Conservation (phyloP, 495 filamentous ascomycete species). For the Podospora tetraspora region DNA sequence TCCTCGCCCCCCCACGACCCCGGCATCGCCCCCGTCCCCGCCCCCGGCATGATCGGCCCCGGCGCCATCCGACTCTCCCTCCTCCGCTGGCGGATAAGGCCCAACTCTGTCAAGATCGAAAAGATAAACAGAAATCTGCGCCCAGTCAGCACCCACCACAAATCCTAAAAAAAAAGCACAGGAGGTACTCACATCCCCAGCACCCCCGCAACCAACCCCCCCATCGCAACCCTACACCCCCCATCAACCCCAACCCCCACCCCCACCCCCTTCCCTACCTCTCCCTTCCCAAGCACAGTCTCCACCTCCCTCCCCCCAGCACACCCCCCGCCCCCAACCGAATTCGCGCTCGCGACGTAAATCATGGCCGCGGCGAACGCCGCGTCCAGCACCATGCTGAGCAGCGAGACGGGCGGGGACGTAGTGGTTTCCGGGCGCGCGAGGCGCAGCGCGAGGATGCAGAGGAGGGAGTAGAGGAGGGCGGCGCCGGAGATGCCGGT, state of each 20-base stretch:
- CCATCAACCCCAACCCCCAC: conserved; percentile 34
- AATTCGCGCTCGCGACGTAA: conserved; percentile 56
- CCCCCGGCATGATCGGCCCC: conserved; percentile 54
- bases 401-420: conserved; percentile 56
- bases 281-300: conserved; percentile 62
- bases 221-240: conserved; percentile 67
- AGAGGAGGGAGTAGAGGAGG: conserved; percentile 65
- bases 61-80: conserved; percentile 78
- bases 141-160: background rate
- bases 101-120: conserved; percentile 57
- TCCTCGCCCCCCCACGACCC: conserved; percentile 15
- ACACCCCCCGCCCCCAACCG: conserved; percentile 59
- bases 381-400: conserved; percentile 63
- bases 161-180: background rate
- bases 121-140: conserved; percentile 57
- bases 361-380: conserved; percentile 54
- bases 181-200: conserved; percentile 61
- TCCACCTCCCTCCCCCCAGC: conserved; percentile 48
- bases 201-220: conserved; percentile 69
- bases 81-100: conserved; percentile 63
- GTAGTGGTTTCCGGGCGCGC: conserved; percentile 53
- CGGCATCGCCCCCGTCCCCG: too few relatives aligned
- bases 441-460: conserved; percentile 65
- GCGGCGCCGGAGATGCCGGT: conserved; percentile 74
- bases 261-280: conserved; percentile 35